These are phyloP conservation scores for Tylopilus subfusipes DNA, from an alignment of 768 basidiomycete genomes.

Conservation along the genomic window DNA sequence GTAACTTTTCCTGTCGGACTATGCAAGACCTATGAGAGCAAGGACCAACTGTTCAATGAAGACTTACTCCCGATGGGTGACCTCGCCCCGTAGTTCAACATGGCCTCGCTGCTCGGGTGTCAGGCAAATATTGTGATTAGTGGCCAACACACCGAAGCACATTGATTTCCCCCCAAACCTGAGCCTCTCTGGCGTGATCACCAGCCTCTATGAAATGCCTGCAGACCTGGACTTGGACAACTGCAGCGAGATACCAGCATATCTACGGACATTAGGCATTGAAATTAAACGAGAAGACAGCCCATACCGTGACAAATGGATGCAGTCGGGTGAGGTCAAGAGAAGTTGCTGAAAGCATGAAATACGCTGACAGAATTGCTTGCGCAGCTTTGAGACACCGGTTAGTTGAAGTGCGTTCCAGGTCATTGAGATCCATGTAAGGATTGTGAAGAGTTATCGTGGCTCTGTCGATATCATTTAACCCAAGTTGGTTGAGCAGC, in stretches of 20 bases:
- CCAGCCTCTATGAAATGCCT: constrained; percentile 81
- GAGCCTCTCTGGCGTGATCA: constrained; percentile 69
- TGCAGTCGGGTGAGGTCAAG: constrained; percentile 77
- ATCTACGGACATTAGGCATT: constrained; percentile 46
- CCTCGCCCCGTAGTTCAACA: constrained; percentile 74
- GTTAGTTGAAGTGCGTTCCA: constrained; percentile 56
- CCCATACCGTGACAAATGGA: constrained; percentile 73
- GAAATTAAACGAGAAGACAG: constrained; percentile 5
- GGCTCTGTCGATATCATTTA: constrained; percentile 48
- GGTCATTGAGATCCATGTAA: constrained; percentile 72
- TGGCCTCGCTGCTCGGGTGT: constrained; percentile 57
- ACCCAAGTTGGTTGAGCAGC: constrained; percentile 1
- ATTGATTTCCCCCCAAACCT: constrained; percentile 87
- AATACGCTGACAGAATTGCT: constrained; percentile 70
- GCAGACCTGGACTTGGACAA: constrained; percentile 82
- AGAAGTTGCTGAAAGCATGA: constrained; percentile 76
- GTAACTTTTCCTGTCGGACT: constrained; percentile 80
- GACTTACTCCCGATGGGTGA: constrained; percentile 81
- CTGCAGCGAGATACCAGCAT: constrained; percentile 89
- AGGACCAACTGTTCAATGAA: not conserved
- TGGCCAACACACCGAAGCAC: constrained; percentile 56
- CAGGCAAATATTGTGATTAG: constrained; percentile 1
- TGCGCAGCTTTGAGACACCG: constrained; percentile 76
- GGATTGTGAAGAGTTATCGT: constrained; percentile 85
- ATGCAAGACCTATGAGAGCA: constrained; percentile 11